phyloP scores from a whole-genome alignment of 331 rosid genomes.

The Quercus phellos region DNA sequence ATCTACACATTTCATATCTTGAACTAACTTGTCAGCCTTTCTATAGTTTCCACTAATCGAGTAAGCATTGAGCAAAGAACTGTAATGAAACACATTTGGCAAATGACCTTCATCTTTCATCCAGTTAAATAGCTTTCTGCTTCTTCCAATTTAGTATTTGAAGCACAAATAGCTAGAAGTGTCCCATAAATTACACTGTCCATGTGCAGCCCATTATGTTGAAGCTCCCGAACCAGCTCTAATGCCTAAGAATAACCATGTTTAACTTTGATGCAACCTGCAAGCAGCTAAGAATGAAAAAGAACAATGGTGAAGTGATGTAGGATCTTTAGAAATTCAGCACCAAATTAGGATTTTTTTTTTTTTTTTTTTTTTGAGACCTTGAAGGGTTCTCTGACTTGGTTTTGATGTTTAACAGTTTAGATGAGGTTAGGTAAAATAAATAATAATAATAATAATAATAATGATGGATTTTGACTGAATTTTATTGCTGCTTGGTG shows the following conservation, averaged over 20 bases:
- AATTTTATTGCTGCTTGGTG: no score
- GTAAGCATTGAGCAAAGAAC: conserved; percentile 87
- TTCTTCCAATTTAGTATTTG: conserved; percentile 65
- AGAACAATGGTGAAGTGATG: conserved; percentile 16
- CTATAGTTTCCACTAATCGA: conserved; percentile 55
- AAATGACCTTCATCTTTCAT: conserved; percentile 71
- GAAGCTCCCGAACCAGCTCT: conserved; percentile 71
- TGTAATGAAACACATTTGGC: conserved; percentile 71
- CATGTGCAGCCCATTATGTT: conserved; percentile 46
- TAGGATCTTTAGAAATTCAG: no score
- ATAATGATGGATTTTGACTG: no score
- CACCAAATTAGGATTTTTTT: no score
- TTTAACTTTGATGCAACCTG: conserved; percentile 74
- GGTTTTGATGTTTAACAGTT: no score
- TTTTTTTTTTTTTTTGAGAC: no score
- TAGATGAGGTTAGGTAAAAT: no score
- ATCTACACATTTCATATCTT: background rate
- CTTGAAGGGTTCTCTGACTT: no score
- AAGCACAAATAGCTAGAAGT: conserved; percentile 82
- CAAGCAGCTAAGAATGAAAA: conserved; percentile 56
- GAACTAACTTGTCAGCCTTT: conserved; percentile 66
- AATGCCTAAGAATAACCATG: conserved; percentile 68
- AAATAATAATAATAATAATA: no score
- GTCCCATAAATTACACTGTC: conserved; percentile 76
- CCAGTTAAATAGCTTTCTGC: conserved; percentile 69